phyloP scores from a whole-genome alignment of 768 basidiomycete genomes.

The Tubosaeta brunneosetosa region DNA sequence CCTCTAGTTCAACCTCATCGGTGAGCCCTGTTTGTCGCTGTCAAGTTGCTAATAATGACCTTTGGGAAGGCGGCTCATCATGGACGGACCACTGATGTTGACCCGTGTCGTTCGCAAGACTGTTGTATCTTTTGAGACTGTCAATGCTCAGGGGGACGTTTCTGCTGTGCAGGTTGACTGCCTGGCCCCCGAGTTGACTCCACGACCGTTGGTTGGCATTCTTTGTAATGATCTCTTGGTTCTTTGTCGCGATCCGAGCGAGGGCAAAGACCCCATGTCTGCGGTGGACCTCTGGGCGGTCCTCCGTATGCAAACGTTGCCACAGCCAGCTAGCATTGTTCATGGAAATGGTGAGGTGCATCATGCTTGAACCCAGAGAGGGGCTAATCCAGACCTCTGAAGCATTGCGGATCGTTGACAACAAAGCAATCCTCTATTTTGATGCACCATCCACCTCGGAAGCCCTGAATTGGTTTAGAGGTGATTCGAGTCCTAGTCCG shows the following conservation, averaged over 20 bases:
- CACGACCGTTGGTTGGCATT: slow-evolving; percentile 72
- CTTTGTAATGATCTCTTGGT: slow-evolving; percentile 93
- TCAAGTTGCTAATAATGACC: slow-evolving; percentile 6
- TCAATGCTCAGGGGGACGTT: slow-evolving; percentile 71
- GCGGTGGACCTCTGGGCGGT: slow-evolving; percentile 95
- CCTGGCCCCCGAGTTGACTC: slow-evolving; percentile 80
- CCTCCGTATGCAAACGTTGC: slow-evolving; percentile 88
- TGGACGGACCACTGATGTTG: slow-evolving; percentile 83
- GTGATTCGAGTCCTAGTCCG: slow-evolving; percentile 35
- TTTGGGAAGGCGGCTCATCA: slow-evolving; percentile 70
- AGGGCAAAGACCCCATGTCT: slow-evolving; percentile 68
- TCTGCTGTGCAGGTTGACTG: slow-evolving; percentile 87
- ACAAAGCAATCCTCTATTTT: slow-evolving; percentile 89
- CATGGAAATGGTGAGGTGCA: slow-evolving; percentile 68
- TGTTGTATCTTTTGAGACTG: slow-evolving; percentile 73
- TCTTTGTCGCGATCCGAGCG: slow-evolving; percentile 81
- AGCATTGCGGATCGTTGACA: slow-evolving; percentile 87
- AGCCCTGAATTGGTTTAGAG: slow-evolving; percentile 87
- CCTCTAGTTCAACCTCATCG: slow-evolving; percentile 98
- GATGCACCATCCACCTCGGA: slow-evolving; percentile 80
- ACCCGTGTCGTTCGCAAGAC: slow-evolving; percentile 90
- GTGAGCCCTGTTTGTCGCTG: slow-evolving; percentile 36
- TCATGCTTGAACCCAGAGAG: neutral
- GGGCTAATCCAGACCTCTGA: slow-evolving; percentile 5
- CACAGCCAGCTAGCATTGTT: slow-evolving; percentile 85